These are phyloP conservation scores for Apophysomyces variabilis DNA, from an alignment of 371 early-diverging fungal genomes.

Conservation along the genomic window DNA sequence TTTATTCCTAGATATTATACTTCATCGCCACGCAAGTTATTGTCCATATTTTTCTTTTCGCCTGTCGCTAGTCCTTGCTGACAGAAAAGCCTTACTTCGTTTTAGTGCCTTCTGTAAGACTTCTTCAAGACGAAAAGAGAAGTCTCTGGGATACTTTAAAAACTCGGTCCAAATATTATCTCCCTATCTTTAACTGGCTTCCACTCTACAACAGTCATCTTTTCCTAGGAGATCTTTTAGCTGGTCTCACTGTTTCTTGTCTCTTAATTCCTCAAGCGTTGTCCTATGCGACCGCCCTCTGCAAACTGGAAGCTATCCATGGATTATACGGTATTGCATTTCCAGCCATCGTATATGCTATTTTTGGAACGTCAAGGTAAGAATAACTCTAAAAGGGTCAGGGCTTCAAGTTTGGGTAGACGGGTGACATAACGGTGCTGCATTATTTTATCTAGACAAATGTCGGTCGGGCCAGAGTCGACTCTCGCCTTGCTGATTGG, in stretches of 20 bases:
- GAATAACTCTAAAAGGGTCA: not conserved
- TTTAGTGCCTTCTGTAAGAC: not conserved
- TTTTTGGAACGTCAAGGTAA: constrained; percentile 89
- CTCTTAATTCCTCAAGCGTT: constrained; percentile 88
- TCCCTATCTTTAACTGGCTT: constrained; percentile 89
- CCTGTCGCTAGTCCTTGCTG: not conserved
- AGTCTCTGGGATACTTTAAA: constrained; percentile 45
- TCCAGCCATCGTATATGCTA: constrained; percentile 85
- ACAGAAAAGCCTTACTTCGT: too few species aligned
- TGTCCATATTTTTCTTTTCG: not conserved
- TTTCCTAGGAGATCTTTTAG: constrained; percentile 71
- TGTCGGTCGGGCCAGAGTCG: constrained; percentile 94
- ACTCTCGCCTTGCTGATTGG: constrained; percentile 89
- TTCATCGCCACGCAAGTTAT: constrained; percentile 23
- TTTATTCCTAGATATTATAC: constrained; percentile 25
- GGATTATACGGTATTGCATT: constrained; percentile 88
- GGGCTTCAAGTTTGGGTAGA: constrained; percentile 5
- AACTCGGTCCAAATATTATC: constrained; percentile 83
- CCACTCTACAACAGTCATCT: constrained; percentile 69
- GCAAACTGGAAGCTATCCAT: constrained; percentile 82
- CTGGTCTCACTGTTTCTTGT: constrained; percentile 88
- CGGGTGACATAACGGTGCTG: not conserved
- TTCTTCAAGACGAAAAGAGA: constrained; percentile 15
- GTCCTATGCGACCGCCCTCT: constrained; percentile 87
- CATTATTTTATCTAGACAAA: constrained; percentile 62